Conservation (phyloP, 2,329 filamentous ascomycete genomes). For the Colletotrichum godetiae region DNA sequence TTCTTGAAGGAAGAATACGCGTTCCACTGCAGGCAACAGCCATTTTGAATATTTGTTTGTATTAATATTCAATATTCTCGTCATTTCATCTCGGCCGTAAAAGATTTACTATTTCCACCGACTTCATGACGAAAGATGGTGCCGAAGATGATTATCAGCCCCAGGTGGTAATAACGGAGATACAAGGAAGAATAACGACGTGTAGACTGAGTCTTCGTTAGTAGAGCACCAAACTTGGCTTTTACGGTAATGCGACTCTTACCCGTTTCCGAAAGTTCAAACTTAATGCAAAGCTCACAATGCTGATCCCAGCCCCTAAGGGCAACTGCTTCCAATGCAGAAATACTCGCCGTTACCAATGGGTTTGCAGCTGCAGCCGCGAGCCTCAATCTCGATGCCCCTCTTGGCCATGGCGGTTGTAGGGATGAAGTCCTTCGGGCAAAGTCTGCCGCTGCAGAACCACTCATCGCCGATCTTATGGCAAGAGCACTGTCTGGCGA, state of each 20-base stretch:
- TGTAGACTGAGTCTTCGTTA: neutral
- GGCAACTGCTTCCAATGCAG: neutral
- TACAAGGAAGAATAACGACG: too few relatives aligned
- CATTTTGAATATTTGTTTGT: too few relatives aligned
- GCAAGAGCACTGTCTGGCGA: slow-evolving; percentile 17
- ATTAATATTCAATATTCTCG: too few relatives aligned
- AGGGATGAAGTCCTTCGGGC: neutral
- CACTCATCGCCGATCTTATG: neutral
- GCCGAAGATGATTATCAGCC: too few relatives aligned
- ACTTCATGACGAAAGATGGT: too few relatives aligned
- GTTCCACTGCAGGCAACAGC: too few relatives aligned
- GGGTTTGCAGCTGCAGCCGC: neutral
- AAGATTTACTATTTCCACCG: too few relatives aligned
- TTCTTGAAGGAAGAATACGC: too few relatives aligned
- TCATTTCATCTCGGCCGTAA: too few relatives aligned
- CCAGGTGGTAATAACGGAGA: too few relatives aligned
- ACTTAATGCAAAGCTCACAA: neutral
- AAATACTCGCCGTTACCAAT: neutral
- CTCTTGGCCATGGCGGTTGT: neutral
- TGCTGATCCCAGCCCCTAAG: neutral
- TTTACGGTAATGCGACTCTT: neutral
- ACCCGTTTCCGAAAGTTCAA: neutral
- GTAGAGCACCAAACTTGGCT: neutral
- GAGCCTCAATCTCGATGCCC: neutral
- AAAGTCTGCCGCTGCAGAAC: slow-evolving; percentile 10